Base-by-base conservation (phyloP, 73 alveolate species). In the Breviolum minutum region DNA sequence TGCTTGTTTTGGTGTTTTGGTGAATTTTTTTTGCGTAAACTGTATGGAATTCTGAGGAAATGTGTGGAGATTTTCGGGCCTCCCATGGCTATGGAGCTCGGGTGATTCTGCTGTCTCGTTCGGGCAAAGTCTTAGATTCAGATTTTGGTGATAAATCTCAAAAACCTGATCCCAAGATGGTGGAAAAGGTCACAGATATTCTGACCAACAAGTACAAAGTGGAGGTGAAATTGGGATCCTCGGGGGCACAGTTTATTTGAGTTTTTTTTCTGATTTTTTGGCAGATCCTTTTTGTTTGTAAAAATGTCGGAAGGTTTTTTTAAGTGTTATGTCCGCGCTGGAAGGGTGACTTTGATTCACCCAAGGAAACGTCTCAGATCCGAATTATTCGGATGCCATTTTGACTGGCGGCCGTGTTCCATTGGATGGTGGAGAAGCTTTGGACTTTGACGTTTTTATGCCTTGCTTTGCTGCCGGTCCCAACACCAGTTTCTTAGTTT, bases 381-480 rank as follows among this genome's bases (percentile, higher is more conserved):
- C 97, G 48, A 74, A 10, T 26, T 26, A 10, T 32, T 27, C 73
- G 27, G 89, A 91, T 10, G 71, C 97, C 27, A 71, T 80, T 66
- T 79, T 91, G 63, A 60, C 79, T 30, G 89, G 89, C 6, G 97
- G 97, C 77, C 10, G 64, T 30, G 54, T 91, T 19, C 7, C 73
- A 79, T 79, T 91, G 32, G 97, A 91, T 24, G n/a, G 16, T 40
- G 96, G 87, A 5, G 87, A 71, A 63, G 6, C 81, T 16, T 22
- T 94, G 93, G 84, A 79, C 94, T 94, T 79, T 76, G 99, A 94
- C 64, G 99, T 94, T 63, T 94, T 63, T 84, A 94, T 94, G 32
- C 99, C 99, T 40, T 76, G 94, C 91, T 94, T 19, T 66, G 60
- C 99, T n/a, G 29, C 17, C 71, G 85, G 94, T 63, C 94, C 92